Evolutionary conservation across 352 stramenopile species (phyloP), one percentile per base, ranked within the genome.

Genomic region (Globisporangium recalcitrans): DNA sequence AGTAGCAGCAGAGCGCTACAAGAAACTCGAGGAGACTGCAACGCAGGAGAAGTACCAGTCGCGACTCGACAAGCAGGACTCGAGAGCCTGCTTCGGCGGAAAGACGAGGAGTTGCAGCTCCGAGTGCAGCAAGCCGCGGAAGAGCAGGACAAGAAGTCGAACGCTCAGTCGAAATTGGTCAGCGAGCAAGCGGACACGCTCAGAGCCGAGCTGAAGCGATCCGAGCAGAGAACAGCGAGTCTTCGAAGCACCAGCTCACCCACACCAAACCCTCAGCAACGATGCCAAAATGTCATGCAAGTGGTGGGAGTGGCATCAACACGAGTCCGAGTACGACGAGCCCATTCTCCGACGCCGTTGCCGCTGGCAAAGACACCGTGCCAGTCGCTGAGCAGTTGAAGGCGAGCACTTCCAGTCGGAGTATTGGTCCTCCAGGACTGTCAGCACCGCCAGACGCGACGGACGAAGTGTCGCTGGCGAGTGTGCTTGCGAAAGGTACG

Each of bases 261-360:
- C 24, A 8, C 38, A 4, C 14, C 57, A 42, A 47, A 13, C 19
- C 27, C 1, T 3, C 47, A 57, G 34, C 31, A 32, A 29, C 6
- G 22, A 27, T 14, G 4, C 21, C 49, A 3, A 75, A 71, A 60
- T 32, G 51, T 3, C 27, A 58, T 6, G 54, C 40, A 31, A 6
- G 14, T 0, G 32, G 34, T 29, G 31, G n/a, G n/a, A n/a, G n/a
- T n/a, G n/a, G n/a, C n/a, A n/a, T n/a, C n/a, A n/a, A n/a, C n/a
- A n/a, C n/a, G n/a, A n/a, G 26, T 10, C 29, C 53, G 22, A 44
- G 13, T 8, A 66, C 59, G 34, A 67, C 67, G 3, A 85, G 77
- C 47, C 76, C 83, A 13, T 92, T 92, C 62, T 89, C 83, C 2
- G 81, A 90, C 22, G 83, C 83, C 3, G 67, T 92, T 7, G 80